A percentile compares a stretch with the other conserved stretches of the same genome.
phyloP scores from a whole-genome alignment of 345 rosid genomes.

The Boechera retrofracta region DNA sequence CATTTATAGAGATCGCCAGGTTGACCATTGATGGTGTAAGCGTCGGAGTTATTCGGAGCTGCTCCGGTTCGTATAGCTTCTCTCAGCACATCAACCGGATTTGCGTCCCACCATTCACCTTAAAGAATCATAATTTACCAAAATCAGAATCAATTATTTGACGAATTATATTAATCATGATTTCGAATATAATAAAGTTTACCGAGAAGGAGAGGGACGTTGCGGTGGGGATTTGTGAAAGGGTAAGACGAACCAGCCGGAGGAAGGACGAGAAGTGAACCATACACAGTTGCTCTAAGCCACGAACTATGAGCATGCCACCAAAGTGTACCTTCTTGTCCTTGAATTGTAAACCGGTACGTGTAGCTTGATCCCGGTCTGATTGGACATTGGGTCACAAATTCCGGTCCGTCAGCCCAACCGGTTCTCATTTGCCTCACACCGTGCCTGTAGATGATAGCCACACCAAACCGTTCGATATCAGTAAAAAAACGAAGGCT shows the following conservation, averaged over 20 bases:
- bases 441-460: slow-evolving; percentile 69
- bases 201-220: slow-evolving; percentile 85
- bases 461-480: slow-evolving; percentile 1
- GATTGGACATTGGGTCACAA: slow-evolving; percentile 92
- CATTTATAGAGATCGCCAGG: slow-evolving; percentile 96
- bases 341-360: slow-evolving; percentile 84
- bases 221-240: slow-evolving; percentile 72
- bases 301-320: slow-evolving; percentile 99
- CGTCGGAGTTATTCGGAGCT: slow-evolving; percentile 77
- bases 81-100: slow-evolving; percentile 82
- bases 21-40: slow-evolving; percentile 90
- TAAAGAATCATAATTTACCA: slow-evolving; percentile 5
- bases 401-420: slow-evolving; percentile 99
- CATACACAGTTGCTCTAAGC: slow-evolving; percentile 97
- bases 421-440: slow-evolving; percentile 82
- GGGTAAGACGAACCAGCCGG: slow-evolving; percentile 75
- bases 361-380: slow-evolving; percentile 89
- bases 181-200: neutral
- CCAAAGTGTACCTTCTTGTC: slow-evolving; percentile 96
- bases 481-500: neutral
- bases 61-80: slow-evolving; percentile 74
- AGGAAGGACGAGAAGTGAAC: slow-evolving; percentile 77
- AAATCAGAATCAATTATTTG: slow-evolving; percentile 1
- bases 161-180: neutral
- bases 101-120: slow-evolving; percentile 99